phyloP scores from a whole-genome alignment of 139 green algal species.

The Coccomyxa sp. region DNA sequence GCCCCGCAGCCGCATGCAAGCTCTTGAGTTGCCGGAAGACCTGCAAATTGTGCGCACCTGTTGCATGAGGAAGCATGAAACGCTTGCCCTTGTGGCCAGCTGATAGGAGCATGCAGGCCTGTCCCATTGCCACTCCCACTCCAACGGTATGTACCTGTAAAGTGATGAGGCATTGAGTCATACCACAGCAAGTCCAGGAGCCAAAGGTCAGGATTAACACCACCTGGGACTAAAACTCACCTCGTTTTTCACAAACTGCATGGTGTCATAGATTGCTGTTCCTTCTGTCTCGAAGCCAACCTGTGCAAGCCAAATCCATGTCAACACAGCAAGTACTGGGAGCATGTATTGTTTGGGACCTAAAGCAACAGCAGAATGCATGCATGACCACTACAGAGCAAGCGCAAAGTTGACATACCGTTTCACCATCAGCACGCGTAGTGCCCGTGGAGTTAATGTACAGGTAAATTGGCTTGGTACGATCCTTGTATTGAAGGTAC shows the following conservation, averaged over 20 bases:
- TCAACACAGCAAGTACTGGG: background rate
- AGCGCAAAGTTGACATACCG: background rate
- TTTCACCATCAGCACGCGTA: slow-evolving; percentile 75
- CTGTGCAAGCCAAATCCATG: slow-evolving; percentile 5
- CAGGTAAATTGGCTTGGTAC: slow-evolving; percentile 88
- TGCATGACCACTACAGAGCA: background rate
- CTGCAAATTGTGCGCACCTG: slow-evolving; percentile 26
- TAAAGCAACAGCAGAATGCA: background rate
- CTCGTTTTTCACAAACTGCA: slow-evolving; percentile 72
- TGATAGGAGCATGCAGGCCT: slow-evolving; percentile 81
- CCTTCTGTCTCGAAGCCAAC: slow-evolving; percentile 88
- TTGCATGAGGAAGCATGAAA: slow-evolving; percentile 85
- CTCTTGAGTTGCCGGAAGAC: background rate
- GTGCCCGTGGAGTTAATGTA: slow-evolving; percentile 98
- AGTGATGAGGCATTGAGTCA: background rate
- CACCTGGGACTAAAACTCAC: slow-evolving; percentile 16
- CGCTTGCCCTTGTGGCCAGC: slow-evolving; percentile 73
- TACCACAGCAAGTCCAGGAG: background rate
- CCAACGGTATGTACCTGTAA: slow-evolving; percentile 42
- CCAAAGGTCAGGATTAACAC: background rate
- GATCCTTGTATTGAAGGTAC: slow-evolving; percentile 82
- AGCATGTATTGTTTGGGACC: background rate
- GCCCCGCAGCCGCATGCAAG: background rate
- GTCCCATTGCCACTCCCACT: slow-evolving; percentile 62
- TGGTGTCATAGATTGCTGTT: slow-evolving; percentile 84